These are phyloP conservation scores for Chalciporus pseudorubinellus DNA, from an alignment of 768 basidiomycete species.

Conservation along the genomic window DNA sequence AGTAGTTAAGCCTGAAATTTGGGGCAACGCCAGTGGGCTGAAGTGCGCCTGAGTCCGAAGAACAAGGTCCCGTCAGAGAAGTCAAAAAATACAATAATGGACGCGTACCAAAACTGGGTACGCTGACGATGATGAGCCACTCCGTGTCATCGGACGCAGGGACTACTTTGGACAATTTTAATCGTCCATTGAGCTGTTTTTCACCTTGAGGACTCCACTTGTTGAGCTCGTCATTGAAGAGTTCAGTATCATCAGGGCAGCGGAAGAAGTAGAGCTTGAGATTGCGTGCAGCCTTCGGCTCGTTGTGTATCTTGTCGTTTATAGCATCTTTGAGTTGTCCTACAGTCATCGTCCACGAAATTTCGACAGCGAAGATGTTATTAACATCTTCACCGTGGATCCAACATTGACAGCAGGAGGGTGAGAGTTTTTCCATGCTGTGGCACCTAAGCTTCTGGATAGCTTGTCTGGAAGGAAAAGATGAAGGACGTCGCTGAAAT, in stretches of 20 bases:
- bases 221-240: background rate
- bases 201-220: background rate
- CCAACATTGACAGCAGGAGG: background rate
- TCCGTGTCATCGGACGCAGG: background rate
- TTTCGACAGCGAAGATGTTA: background rate
- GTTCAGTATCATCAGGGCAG: background rate
- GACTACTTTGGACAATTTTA: background rate
- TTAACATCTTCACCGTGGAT: background rate
- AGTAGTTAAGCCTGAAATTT: slow-evolving; percentile 1
- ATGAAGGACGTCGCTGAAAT: no score
- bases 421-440: background rate
- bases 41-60: background rate
- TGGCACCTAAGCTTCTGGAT: no score
- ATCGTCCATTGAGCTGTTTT: background rate
- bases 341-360: background rate
- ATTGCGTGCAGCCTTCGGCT: background rate
- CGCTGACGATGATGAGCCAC: background rate
- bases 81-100: background rate
- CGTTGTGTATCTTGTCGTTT: background rate
- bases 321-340: background rate
- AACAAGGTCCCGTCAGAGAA: background rate
- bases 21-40: no score
- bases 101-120: background rate
- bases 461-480: no score
- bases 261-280: background rate